A percentile compares a stretch with the other conserved stretches of the same genome.
These are phyloP conservation scores for Aspergillus conjunctus DNA, from an alignment of 495 filamentous ascomycete genomes.

Conservation along the genomic window DNA sequence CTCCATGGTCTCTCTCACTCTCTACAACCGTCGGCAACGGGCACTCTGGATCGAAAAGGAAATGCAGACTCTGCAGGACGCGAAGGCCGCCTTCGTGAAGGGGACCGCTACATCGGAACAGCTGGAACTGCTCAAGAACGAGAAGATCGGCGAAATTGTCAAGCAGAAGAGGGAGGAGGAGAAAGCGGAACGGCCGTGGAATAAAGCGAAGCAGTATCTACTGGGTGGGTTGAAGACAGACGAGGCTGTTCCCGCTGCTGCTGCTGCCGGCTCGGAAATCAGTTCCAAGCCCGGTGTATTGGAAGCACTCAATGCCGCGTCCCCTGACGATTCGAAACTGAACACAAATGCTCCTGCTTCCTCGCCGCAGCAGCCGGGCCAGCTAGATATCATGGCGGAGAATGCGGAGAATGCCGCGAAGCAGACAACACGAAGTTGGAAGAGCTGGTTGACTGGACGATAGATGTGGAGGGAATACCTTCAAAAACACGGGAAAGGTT, in stretches of 20 bases:
- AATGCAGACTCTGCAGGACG: conserved; percentile 60
- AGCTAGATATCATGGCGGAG: conserved; percentile 45
- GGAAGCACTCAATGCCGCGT: conserved; percentile 47
- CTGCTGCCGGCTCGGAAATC: conserved; percentile 15
- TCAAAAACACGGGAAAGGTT: conserved; percentile 7
- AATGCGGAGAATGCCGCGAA: conserved; percentile 45
- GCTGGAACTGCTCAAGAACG: conserved; percentile 58
- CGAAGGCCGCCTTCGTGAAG: conserved; percentile 60
- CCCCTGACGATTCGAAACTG: conserved; percentile 24
- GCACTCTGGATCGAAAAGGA: conserved; percentile 66
- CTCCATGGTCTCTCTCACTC: conserved; percentile 81
- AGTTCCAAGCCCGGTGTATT: conserved; percentile 31
- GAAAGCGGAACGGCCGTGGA: conserved; percentile 47
- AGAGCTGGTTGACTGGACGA: conserved; percentile 47
- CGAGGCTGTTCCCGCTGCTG: conserved; percentile 33
- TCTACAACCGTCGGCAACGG: conserved; percentile 77
- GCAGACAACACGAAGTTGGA: conserved; percentile 46
- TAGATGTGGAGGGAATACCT: conserved; percentile 25
- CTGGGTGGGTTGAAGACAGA: conserved; percentile 53
- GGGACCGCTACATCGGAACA: conserved; percentile 61
- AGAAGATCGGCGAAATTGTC: conserved; percentile 54
- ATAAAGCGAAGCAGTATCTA: conserved; percentile 45
- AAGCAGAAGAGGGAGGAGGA: conserved; percentile 49
- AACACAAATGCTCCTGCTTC: conserved; percentile 25
- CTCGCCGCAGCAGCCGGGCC: conserved; percentile 31